Evolutionary conservation across 129 eudicot genomes (phyloP), one percentile per base, ranked within the genome.

Genomic region (Lactuca sativa): DNA sequence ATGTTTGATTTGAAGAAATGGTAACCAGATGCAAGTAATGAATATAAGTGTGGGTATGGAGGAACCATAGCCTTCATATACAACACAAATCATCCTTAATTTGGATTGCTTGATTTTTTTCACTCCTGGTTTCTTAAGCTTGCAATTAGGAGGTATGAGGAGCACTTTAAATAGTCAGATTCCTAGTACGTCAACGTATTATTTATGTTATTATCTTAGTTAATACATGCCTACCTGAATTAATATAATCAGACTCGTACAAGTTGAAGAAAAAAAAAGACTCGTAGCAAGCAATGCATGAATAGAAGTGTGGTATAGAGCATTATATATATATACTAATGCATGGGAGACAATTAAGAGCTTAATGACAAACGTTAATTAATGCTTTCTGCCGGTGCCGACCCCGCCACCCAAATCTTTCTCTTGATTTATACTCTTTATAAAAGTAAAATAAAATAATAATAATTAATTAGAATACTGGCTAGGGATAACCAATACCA

Each of bases 21-120:
- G 86, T 47, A 82, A 47, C 86, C 80, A 82, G 49, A 76, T 71
- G 71, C 76, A 80, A 32, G 80, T 80, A 59, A 75, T 54, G 73
- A 74, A 70, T 55, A 77, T 77, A 63, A 77, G 72, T 44, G 72
- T 56, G 31, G 73, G 81, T 33, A 77, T 69, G 15, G 75, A 76
- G n/a, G 70, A 54, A 38, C 70, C 80, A 52, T 76, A 76, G 21
- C 80, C 81, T 69, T 69, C 81, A 69, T 62, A 77, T 7, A 77
- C 55, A 43, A 70, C 77, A 70, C 72, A 77, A 62, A 77, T 77
- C 81, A 77, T 77, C 7, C 16, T 70, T n/a, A n/a, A n/a, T n/a
- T 32, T 52, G 11, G 38, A 9, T 54, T 71, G 14, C 13, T 30
- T 6, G 21, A 43, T 6, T 34, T 11, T 12, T 1, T 68, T 62